Conservation (phyloP, 1,284 basidiomycete genomes). For the Inonotus obliquus region DNA sequence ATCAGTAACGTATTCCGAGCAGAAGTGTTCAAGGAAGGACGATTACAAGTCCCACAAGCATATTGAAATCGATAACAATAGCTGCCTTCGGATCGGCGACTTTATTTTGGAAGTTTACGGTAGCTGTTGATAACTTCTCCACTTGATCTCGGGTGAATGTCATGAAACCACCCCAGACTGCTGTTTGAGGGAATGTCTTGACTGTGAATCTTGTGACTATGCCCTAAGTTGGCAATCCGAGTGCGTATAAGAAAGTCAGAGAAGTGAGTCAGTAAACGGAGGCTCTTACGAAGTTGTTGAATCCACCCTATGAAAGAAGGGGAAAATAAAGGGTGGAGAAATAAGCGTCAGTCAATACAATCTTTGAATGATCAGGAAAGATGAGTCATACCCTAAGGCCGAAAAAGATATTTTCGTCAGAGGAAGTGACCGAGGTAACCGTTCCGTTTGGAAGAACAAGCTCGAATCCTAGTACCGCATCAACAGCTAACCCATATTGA, state of each 20-base stretch:
- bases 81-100: constrained; percentile 55
- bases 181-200: constrained; percentile 45
- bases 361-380: background rate
- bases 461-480: constrained; percentile 42
- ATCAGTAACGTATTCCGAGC: background rate
- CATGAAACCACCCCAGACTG: constrained; percentile 60
- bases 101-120: constrained; percentile 42
- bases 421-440: constrained; percentile 34
- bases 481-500: constrained; percentile 46
- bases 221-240: constrained; percentile 35
- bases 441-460: constrained; percentile 46
- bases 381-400: constrained; percentile 35
- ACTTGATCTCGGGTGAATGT: constrained; percentile 35
- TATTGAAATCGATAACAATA: constrained; percentile 52
- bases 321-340: background rate
- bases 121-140: constrained; percentile 40
- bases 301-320: constrained; percentile 40
- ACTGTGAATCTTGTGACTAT: constrained; percentile 58
- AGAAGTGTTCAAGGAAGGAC: background rate
- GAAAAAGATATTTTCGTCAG: constrained; percentile 41
- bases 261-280: background rate
- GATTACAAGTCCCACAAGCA: constrained; percentile 35
- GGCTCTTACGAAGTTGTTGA: constrained; percentile 52
- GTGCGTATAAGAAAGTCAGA: too few species aligned
- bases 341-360: background rate